phyloP scores from a whole-genome alignment of 1,284 basidiomycete genomes.

The Microbotryum lychnidis-dioicae region DNA sequence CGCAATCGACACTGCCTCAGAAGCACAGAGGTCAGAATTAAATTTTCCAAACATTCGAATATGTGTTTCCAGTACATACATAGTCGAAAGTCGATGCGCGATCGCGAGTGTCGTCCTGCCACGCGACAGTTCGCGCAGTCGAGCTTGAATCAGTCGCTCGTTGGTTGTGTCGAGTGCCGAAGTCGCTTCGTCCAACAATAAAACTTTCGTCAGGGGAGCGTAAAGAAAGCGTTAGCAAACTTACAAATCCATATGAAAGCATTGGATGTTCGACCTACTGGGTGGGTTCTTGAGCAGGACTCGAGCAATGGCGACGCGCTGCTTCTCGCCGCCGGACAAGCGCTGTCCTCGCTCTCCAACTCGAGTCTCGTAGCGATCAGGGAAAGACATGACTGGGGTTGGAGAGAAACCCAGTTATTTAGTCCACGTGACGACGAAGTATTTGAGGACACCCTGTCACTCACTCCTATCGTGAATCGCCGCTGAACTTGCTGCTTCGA shows the following conservation, averaged over 20 bases:
- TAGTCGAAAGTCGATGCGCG: conserved; percentile 66
- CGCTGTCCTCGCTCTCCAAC: conserved; percentile 75
- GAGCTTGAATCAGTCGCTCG: conserved; percentile 75
- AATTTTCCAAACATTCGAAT: conserved; percentile 5
- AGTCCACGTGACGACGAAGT: conserved; percentile 45
- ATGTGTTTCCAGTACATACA: conserved; percentile 36
- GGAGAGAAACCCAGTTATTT: not conserved
- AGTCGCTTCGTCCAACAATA: conserved; percentile 35
- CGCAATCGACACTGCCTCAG: conserved; percentile 50
- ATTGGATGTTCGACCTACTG: conserved; percentile 28
- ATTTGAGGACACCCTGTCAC: conserved; percentile 58
- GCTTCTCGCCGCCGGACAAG: conserved; percentile 45
- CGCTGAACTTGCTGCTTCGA: conserved; percentile 61
- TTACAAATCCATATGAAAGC: conserved; percentile 45
- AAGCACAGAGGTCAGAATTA: conserved; percentile 35
- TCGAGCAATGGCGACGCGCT: conserved; percentile 66
- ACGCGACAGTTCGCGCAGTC: conserved; percentile 58
- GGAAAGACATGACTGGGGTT: conserved; percentile 53
- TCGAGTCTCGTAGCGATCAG: conserved; percentile 64
- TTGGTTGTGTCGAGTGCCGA: conserved; percentile 74
- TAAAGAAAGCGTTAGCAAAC: not conserved
- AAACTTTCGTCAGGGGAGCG: not conserved
- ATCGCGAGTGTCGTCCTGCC: conserved; percentile 68
- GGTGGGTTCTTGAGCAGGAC: conserved; percentile 80
- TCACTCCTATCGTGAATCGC: conserved; percentile 66